Base-by-base conservation (phyloP, 495 filamentous ascomycete species). In the Cenococcum geophilum region DNA sequence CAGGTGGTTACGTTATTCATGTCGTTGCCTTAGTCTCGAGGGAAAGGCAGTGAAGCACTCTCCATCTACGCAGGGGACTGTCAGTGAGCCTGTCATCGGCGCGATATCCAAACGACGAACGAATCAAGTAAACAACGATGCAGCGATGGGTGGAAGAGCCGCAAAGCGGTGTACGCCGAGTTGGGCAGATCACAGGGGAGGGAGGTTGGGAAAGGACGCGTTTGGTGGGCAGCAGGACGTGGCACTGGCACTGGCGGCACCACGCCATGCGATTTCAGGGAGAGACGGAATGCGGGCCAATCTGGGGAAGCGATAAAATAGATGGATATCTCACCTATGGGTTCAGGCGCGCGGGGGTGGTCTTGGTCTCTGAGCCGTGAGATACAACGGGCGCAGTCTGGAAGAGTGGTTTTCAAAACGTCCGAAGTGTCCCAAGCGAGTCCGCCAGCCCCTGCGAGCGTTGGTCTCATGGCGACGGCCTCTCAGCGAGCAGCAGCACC, bases 1-100 rank as follows among this genome's bases (percentile, higher is more conserved):
- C 53, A 56, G 32, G 53, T 43, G 16, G 53, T 56, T 37, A 56
- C 34, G 53, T 34, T 56, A 52, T 52, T 52, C 49, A 52, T 52
- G 49, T 52, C 49, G 49, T 14, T n/a, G 49, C 49, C 49, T 52
- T 52, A 52, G 16, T 35, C 25, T 23, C n/a, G 53, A 32, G 18
- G 53, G 53, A 21, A 23, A 23, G 36, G 34, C 34, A 37, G 34
- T 6, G 16, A 14, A 43, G 53, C 53, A 40, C 53, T 56, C 53
- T 56, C 53, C 53, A 56, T 56, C 53, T 56, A 56, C 14, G 18
- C 53, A 43, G 25, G 3, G n/a, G 36, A 12, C 25, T n/a, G 53
- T 56, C 53, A 56, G 53, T 25, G 20, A 21, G 3, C 4, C n/a
- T 35, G 16, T 32, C 53, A 56, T 56, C 53, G 34, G 14, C 14